Evolutionary conservation across 768 basidiomycete species (phyloP).

Genomic region (Agaricus subrufescens): DNA sequence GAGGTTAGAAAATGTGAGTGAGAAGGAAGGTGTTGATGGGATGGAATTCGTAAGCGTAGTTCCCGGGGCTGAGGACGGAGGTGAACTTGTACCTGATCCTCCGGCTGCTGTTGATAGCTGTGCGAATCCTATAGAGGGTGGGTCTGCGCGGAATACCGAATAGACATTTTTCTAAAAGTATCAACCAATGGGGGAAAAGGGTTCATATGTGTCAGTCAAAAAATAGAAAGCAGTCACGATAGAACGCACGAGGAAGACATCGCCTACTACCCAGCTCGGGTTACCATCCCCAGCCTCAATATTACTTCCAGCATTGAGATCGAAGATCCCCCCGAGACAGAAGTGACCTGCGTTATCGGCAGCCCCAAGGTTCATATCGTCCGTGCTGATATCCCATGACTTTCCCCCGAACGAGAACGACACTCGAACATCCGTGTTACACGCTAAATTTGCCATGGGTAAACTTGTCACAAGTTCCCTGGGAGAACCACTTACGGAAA

Average conservation of each 20-base stretch:
- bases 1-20: neutral
- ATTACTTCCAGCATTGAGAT: constrained; percentile 48
- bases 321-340: constrained; percentile 71
- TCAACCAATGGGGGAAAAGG: neutral
- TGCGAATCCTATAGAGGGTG: constrained; percentile 49
- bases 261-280: constrained; percentile 67
- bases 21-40: no score
- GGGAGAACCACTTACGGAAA: constrained; percentile 54
- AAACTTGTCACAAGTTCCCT: neutral
- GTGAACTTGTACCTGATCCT: constrained; percentile 29
- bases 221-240: neutral
- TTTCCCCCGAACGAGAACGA: constrained; percentile 76
- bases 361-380: constrained; percentile 77
- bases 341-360: constrained; percentile 25
- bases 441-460: constrained; percentile 44
- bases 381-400: constrained; percentile 66
- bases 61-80: constrained; percentile 1
- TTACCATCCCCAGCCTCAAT: constrained; percentile 32
- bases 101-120: constrained; percentile 41
- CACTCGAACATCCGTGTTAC: constrained; percentile 48
- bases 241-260: constrained; percentile 53
- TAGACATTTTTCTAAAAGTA: constrained; percentile 47
- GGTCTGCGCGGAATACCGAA: constrained; percentile 39
- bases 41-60: constrained; percentile 4
- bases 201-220: neutral